Evolutionary conservation across 495 filamentous ascomycete genomes (phyloP).

Genomic region (Neurospora sp.): DNA sequence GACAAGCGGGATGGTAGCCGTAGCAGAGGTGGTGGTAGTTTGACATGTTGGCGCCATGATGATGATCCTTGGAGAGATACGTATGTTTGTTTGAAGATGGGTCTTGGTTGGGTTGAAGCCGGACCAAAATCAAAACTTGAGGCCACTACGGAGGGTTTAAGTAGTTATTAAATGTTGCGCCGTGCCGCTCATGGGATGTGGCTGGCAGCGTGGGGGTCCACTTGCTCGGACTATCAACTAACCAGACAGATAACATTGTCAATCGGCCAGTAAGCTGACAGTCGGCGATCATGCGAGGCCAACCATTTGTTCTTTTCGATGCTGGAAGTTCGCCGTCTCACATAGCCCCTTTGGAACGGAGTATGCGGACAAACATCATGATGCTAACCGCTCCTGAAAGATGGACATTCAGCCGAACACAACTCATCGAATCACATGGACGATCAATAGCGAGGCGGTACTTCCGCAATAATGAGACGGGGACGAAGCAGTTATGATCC

Average conservation of each 20-base stretch:
- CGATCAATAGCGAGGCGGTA: background rate
- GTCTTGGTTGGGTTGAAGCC: background rate
- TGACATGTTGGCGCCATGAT: background rate
- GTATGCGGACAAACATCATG: background rate
- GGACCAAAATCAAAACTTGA: background rate
- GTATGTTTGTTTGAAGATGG: background rate
- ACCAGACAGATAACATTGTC: background rate
- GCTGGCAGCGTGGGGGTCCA: background rate
- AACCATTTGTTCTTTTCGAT: background rate
- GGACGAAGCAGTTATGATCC: background rate
- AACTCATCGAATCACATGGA: background rate
- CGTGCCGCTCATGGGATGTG: background rate
- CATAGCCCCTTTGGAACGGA: background rate
- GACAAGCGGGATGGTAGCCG: constrained; percentile 16
- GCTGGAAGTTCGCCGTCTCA: background rate
- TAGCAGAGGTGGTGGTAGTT: background rate
- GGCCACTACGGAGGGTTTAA: background rate
- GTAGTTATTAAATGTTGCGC: background rate
- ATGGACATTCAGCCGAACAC: background rate
- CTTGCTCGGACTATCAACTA: background rate
- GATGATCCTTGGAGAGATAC: background rate
- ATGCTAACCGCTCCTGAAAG: background rate
- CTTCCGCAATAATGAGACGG: background rate
- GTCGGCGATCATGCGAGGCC: background rate
- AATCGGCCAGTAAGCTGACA: background rate